These are phyloP conservation scores for Bauhinia variegata DNA, from an alignment of 306 rosid genomes.

Conservation along the genomic window DNA sequence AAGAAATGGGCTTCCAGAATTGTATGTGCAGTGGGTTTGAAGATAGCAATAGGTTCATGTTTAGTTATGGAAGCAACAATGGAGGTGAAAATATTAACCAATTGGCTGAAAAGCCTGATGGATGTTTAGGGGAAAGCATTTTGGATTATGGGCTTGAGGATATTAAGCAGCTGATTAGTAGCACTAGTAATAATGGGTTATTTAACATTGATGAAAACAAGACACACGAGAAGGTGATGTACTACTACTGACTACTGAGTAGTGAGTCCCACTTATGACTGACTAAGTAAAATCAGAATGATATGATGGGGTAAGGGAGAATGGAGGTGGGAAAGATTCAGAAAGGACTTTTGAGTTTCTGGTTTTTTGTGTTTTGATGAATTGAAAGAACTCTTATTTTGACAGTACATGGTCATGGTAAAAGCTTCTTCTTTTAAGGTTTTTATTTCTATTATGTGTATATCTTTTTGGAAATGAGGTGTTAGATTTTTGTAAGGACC, in stretches of 20 bases:
- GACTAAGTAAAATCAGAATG: conserved; percentile 73
- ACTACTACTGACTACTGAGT: conserved; percentile 45
- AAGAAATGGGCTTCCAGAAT: conserved; percentile 49
- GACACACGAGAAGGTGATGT: conserved; percentile 57
- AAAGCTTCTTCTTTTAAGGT: conserved; percentile 45
- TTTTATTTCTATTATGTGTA: too few species aligned
- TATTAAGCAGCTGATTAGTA: conserved; percentile 56
- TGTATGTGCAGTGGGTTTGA: conserved; percentile 34
- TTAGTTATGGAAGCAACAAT: conserved; percentile 27
- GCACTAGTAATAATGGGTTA: conserved; percentile 30
- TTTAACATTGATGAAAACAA: conserved; percentile 57
- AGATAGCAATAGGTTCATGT: conserved; percentile 40
- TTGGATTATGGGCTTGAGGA: conserved; percentile 56
- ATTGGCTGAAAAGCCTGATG: conserved; percentile 45
- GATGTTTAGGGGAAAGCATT: conserved; percentile 39
- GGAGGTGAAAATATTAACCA: conserved; percentile 36
- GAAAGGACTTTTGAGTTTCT: conserved; percentile 38
- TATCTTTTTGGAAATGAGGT: too few species aligned
- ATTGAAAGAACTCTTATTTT: conserved; percentile 50
- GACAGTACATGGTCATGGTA: conserved; percentile 64
- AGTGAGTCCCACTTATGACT: conserved; percentile 35
- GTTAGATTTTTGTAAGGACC: too few species aligned
- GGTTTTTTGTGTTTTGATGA: conserved; percentile 54
- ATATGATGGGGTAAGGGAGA: conserved; percentile 71
- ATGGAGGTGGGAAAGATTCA: conserved; percentile 49